These are phyloP conservation scores for Ottelia alismoides DNA, from an alignment of 106 monocot genomes.

Conservation along the genomic window DNA sequence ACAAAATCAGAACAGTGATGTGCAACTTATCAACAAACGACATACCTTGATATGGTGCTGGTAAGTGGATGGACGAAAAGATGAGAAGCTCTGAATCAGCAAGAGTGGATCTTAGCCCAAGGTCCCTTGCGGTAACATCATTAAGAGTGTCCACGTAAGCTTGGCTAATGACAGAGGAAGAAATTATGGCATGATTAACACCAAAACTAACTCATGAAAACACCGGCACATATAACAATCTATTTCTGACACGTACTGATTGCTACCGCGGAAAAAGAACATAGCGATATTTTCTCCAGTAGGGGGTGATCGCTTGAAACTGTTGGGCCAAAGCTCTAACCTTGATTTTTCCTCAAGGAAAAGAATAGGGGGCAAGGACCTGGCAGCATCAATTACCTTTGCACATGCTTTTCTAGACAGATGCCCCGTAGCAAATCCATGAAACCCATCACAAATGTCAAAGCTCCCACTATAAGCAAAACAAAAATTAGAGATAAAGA, in stretches of 20 bases:
- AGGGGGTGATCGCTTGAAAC: not conserved
- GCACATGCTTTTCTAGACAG: slow-evolving; percentile 2
- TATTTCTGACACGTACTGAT: no score
- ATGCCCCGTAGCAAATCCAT: not conserved
- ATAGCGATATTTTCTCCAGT: slow-evolving; percentile 3
- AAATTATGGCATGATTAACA: no score
- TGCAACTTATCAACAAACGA: no score
- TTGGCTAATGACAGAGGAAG: no score
- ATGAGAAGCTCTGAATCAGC: slow-evolving; percentile 8
- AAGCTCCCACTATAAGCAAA: slow-evolving; percentile 2
- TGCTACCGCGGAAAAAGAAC: no score
- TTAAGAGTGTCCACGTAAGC: not conserved
- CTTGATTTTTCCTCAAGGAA: not conserved
- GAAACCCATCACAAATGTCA: not conserved
- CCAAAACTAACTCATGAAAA: no score
- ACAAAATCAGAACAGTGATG: no score
- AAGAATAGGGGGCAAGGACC: not conserved
- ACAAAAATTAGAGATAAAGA: not conserved
- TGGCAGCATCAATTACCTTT: not conserved
- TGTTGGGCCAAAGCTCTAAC: not conserved
- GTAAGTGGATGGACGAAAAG: slow-evolving; percentile 3
- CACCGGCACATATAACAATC: no score
- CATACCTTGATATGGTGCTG: not conserved
- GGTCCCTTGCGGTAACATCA: not conserved
- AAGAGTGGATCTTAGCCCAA: slow-evolving; percentile 1